These are phyloP conservation scores for Mycena metata DNA, from an alignment of 768 basidiomycete genomes.

Conservation along the genomic window DNA sequence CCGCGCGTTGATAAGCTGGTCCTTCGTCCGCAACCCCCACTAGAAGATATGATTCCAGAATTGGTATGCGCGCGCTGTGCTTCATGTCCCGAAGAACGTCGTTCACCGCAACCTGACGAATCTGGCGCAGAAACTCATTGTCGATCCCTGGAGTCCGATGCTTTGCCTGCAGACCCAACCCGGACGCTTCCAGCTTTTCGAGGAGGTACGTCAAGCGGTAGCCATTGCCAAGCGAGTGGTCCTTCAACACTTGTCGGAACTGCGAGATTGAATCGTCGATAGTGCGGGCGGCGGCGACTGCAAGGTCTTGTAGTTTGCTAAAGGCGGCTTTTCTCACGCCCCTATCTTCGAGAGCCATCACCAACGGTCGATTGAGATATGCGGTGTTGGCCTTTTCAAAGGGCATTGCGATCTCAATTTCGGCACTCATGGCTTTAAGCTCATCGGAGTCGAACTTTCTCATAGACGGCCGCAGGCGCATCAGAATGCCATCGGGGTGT, in stretches of 20 bases:
- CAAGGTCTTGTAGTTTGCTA: slow-evolving; percentile 69
- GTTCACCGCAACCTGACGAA: slow-evolving; percentile 73
- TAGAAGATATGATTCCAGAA: slow-evolving; percentile 76
- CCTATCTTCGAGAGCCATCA: slow-evolving; percentile 85
- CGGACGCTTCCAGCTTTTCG: slow-evolving; percentile 60
- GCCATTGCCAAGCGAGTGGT: slow-evolving; percentile 57
- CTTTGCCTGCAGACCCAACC: slow-evolving; percentile 61
- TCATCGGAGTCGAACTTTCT: slow-evolving; percentile 73
- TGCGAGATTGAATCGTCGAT: slow-evolving; percentile 69
- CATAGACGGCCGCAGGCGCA: slow-evolving; percentile 83
- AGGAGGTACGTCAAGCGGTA: slow-evolving; percentile 69
- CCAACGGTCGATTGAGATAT: slow-evolving; percentile 83
- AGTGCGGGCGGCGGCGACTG: slow-evolving; percentile 68
- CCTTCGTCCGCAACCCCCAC: slow-evolving; percentile 91
- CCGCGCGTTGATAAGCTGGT: slow-evolving; percentile 67
- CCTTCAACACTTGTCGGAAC: slow-evolving; percentile 63
- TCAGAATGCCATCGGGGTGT: slow-evolving; percentile 63
- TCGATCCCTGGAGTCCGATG: slow-evolving; percentile 55
- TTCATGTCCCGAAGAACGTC: slow-evolving; percentile 82
- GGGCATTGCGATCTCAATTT: slow-evolving; percentile 80
- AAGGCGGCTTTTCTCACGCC: slow-evolving; percentile 73
- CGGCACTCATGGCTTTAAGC: slow-evolving; percentile 59
- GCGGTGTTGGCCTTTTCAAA: slow-evolving; percentile 71
- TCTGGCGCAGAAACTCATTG: slow-evolving; percentile 67
- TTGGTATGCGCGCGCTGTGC: slow-evolving; percentile 78